Evolutionary conservation across 306 rosid species (phyloP).

Genomic region (Prunus mume): DNA sequence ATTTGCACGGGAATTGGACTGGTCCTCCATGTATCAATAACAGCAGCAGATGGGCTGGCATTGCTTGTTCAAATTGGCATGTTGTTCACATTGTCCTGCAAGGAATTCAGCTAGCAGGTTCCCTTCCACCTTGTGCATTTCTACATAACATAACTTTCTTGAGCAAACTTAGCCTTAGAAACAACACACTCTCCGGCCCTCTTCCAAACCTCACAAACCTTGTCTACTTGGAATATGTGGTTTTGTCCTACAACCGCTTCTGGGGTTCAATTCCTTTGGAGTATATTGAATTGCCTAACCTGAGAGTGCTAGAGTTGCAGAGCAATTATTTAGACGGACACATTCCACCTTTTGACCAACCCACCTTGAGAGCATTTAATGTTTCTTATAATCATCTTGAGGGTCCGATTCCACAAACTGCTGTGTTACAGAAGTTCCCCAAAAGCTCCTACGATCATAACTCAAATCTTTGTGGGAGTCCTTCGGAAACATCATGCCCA

Average conservation of each 20-base stretch:
- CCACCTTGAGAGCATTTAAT: conserved; percentile 46
- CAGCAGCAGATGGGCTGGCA: conserved; percentile 55
- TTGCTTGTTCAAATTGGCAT: conserved; percentile 56
- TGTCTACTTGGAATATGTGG: conserved; percentile 36
- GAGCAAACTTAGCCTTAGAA: conserved; percentile 41
- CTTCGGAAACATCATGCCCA: conserved; percentile 44
- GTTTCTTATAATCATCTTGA: conserved; percentile 55
- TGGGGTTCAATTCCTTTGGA: conserved; percentile 47
- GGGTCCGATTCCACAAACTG: conserved; percentile 54
- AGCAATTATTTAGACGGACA: conserved; percentile 40
- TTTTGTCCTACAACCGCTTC: conserved; percentile 43
- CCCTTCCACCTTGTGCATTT: conserved; percentile 39
- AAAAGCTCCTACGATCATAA: conserved; percentile 45
- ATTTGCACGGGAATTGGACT: conserved; percentile 66
- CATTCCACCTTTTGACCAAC: conserved; percentile 61
- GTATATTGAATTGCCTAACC: conserved; percentile 34
- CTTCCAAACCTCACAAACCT: conserved; percentile 50
- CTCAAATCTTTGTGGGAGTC: conserved; percentile 57
- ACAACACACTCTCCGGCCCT: conserved; percentile 52
- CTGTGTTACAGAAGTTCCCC: conserved; percentile 46
- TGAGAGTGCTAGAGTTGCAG: conserved; percentile 44
- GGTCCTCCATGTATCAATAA: conserved; percentile 64
- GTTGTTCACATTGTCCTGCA: conserved; percentile 49
- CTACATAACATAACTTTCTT: conserved; percentile 50
- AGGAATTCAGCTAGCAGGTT: conserved; percentile 50